Percentiles rank a stretch among this genome's conserved stretches.
phyloP scores from a whole-genome alignment of 2,329 filamentous ascomycete genomes.

The Talaromyces islandicus region DNA sequence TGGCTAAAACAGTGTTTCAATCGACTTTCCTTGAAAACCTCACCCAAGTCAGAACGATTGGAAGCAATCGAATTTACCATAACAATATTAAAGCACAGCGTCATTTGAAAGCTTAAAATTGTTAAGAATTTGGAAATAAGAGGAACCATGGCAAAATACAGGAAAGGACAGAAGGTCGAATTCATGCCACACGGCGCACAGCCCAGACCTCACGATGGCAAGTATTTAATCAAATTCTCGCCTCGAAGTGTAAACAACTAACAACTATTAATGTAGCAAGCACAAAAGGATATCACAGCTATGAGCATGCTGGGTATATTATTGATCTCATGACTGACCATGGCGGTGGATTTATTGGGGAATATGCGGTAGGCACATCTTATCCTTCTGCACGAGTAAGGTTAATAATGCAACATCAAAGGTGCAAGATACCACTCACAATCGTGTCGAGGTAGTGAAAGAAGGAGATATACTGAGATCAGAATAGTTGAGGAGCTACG shows the following conservation, averaged over 20 bases:
- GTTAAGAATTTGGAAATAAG: background rate
- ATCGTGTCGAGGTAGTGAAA: background rate
- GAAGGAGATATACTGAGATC: background rate
- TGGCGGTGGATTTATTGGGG: background rate
- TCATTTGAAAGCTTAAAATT: background rate
- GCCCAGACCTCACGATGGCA: background rate
- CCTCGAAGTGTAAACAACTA: background rate
- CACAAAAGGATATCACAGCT: background rate
- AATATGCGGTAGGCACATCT: background rate
- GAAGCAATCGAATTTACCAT: no score
- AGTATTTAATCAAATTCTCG: background rate
- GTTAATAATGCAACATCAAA: background rate
- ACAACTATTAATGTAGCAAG: background rate
- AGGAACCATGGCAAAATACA: background rate
- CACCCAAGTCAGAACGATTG: background rate
- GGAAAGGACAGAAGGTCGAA: background rate
- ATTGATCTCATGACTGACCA: background rate
- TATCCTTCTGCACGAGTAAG: background rate
- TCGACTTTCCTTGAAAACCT: background rate
- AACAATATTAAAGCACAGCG: background rate
- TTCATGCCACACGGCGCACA: background rate
- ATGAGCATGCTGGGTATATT: background rate
- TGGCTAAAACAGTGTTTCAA: background rate
- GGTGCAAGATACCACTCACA: background rate
- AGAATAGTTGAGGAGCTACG: background rate